Evolutionary conservation across 2,329 filamentous ascomycete genomes (phyloP).

Genomic region (Ophidiomyces ophidiicola): DNA sequence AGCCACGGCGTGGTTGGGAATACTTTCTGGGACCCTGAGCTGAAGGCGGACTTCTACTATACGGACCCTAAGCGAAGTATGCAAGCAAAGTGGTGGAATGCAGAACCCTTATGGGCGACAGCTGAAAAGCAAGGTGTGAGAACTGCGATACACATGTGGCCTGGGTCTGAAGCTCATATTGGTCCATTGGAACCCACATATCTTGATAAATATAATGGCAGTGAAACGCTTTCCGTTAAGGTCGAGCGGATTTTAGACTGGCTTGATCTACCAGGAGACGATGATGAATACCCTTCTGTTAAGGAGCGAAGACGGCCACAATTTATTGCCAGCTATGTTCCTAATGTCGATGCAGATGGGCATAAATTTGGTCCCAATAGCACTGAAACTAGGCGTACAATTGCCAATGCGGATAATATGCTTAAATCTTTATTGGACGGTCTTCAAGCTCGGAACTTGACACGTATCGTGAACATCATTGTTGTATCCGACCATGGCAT

Average conservation of each 20-base stretch:
- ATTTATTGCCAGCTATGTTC: slow-evolving; percentile 87
- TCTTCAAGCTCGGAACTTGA: slow-evolving; percentile 69
- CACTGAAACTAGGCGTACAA: slow-evolving; percentile 72
- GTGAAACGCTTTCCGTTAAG: slow-evolving; percentile 62
- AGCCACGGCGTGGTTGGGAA: slow-evolving; percentile 89
- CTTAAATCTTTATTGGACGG: slow-evolving; percentile 63
- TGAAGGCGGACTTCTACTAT: slow-evolving; percentile 75
- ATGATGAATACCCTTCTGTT: slow-evolving; percentile 36
- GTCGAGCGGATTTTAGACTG: slow-evolving; percentile 68
- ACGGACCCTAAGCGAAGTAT: slow-evolving; percentile 64
- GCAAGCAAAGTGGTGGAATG: slow-evolving; percentile 85
- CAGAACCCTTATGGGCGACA: slow-evolving; percentile 87
- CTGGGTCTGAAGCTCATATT: slow-evolving; percentile 82
- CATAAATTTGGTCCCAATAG: slow-evolving; percentile 89
- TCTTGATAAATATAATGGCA: slow-evolving; percentile 71
- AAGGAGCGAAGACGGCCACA: slow-evolving; percentile 57
- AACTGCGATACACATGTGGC: slow-evolving; percentile 95
- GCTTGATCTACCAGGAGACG: slow-evolving; percentile 66
- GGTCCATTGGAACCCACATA: slow-evolving; percentile 61
- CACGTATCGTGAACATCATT: slow-evolving; percentile 79
- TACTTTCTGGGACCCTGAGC: slow-evolving; percentile 75
- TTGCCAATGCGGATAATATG: slow-evolving; percentile 70
- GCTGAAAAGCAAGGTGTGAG: slow-evolving; percentile 70
- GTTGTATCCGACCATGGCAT: slow-evolving; percentile 98
- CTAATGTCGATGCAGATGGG: slow-evolving; percentile 76